Conservation (phyloP, 2,329 filamentous ascomycete genomes). For the Fusarium sp. region DNA sequence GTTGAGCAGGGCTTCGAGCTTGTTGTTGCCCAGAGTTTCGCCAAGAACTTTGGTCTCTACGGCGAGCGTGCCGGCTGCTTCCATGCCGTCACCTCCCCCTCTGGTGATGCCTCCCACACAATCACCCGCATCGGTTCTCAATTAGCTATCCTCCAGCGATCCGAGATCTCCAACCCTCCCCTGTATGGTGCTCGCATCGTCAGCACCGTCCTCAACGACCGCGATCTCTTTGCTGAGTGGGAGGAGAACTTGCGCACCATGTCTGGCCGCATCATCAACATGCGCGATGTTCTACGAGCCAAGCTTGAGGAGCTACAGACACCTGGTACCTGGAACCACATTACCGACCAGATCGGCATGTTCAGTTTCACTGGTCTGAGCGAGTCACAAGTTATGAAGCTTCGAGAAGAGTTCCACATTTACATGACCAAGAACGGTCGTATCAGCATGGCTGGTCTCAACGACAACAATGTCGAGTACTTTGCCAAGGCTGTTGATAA, state of each 20-base stretch:
- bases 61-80: slow-evolving; percentile 96
- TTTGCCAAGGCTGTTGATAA: slow-evolving; percentile 90
- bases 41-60: slow-evolving; percentile 98
- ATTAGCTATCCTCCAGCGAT: slow-evolving; percentile 92
- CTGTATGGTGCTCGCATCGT: slow-evolving; percentile 94
- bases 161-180: slow-evolving; percentile 97
- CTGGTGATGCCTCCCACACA: slow-evolving; percentile 72
- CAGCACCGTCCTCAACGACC: slow-evolving; percentile 85
- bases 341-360: slow-evolving; percentile 99
- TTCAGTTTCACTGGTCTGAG: slow-evolving; percentile 91
- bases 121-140: slow-evolving; percentile 82
- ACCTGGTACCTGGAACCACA: slow-evolving; percentile 94
- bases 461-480: slow-evolving; percentile 92
- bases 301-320: slow-evolving; percentile 89
- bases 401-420: slow-evolving; percentile 79
- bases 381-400: slow-evolving; percentile 78
- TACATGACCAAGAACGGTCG: slow-evolving; percentile 99
- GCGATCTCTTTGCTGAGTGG: slow-evolving; percentile 87
- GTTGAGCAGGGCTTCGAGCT: slow-evolving; percentile 91
- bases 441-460: slow-evolving; percentile 98
- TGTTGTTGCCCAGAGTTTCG: slow-evolving; percentile 91
- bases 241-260: slow-evolving; percentile 92
- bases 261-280: slow-evolving; percentile 93
- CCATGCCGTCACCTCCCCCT: slow-evolving; percentile 87
- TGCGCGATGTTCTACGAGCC: slow-evolving; percentile 82